A percentile compares a stretch with the other conserved stretches of the same genome.
These are phyloP conservation scores for Euphrasia confusa DNA, from an alignment of 257 asterid genomes.

Conservation along the genomic window DNA sequence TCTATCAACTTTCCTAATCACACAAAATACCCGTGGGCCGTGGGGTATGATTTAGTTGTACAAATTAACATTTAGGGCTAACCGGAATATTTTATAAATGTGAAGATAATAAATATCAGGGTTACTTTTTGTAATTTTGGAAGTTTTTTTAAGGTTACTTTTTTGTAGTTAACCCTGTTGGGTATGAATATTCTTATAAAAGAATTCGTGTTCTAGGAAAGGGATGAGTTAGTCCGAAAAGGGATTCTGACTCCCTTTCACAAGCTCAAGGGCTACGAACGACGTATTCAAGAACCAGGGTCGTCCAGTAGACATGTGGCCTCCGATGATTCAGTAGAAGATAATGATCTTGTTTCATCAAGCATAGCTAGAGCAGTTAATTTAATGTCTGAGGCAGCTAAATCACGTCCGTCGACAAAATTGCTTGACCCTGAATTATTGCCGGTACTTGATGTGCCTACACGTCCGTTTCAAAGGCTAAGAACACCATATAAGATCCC, in stretches of 20 bases:
- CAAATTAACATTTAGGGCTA: too few relatives aligned
- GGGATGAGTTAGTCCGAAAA: conserved; percentile 89
- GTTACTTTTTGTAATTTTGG: too few relatives aligned
- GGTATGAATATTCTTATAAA: conserved; percentile 21
- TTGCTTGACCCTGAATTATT: conserved; percentile 64
- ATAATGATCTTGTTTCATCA: conserved; percentile 49
- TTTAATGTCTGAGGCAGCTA: conserved; percentile 70
- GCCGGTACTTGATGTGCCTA: conserved; percentile 88
- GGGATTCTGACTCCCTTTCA: conserved; percentile 95
- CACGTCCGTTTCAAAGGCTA: conserved; percentile 64
- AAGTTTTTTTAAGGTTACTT: too few relatives aligned
- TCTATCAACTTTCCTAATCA: too few relatives aligned
- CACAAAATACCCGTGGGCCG: too few relatives aligned
- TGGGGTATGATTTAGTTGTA: too few relatives aligned
- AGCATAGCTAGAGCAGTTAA: conserved; percentile 70
- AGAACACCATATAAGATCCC: conserved; percentile 52
- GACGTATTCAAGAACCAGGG: conserved; percentile 69
- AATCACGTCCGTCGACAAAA: conserved; percentile 78
- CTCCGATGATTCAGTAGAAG: conserved; percentile 32
- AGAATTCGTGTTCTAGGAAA: conserved; percentile 60
- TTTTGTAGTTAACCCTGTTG: not conserved
- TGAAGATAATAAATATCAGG: too few relatives aligned
- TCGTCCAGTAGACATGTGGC: conserved; percentile 41
- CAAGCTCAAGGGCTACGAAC: conserved; percentile 91
- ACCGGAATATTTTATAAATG: too few relatives aligned